phyloP scores from a whole-genome alignment of 805 yeast species.

The Babjeviella inositovora region DNA sequence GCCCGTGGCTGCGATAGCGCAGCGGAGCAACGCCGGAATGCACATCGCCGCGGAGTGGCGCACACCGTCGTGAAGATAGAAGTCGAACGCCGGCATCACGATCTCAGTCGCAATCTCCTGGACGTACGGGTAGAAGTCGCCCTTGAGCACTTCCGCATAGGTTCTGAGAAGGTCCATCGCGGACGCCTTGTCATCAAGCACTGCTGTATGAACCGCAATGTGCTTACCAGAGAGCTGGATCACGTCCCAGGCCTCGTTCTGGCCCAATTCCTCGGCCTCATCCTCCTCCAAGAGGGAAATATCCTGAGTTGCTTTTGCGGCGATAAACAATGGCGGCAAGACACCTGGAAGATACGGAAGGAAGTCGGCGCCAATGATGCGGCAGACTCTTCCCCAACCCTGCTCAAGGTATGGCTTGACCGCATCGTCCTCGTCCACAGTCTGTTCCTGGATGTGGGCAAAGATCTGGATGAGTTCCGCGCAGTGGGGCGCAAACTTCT shows the following conservation, averaged over 20 bases:
- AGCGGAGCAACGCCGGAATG: conserved; percentile 59
- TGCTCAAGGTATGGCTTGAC: conserved; percentile 76
- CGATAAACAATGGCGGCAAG: conserved; percentile 72
- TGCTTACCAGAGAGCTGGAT: conserved; percentile 83
- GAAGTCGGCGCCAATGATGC: conserved; percentile 73
- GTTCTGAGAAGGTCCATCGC: conserved; percentile 81
- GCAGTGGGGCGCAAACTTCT: conserved; percentile 65
- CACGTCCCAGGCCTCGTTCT: conserved; percentile 91
- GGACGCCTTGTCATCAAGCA: conserved; percentile 84
- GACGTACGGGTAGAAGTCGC: conserved; percentile 71
- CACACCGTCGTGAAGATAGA: conserved; percentile 88
- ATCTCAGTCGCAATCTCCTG: conserved; percentile 63
- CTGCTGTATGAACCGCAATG: conserved; percentile 86
- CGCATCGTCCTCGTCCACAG: conserved; percentile 62
- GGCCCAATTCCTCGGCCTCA: conserved; percentile 65
- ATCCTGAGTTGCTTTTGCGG: conserved; percentile 85
- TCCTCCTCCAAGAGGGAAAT: conserved; percentile 80
- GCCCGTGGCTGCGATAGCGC: conserved; percentile 39
- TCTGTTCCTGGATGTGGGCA: conserved; percentile 50
- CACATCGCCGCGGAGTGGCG: conserved; percentile 81
- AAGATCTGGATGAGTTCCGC: conserved; percentile 59
- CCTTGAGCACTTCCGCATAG: conserved; percentile 75
- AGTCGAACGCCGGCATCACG: conserved; percentile 78
- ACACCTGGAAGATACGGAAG: conserved; percentile 72
- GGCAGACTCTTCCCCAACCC: conserved; percentile 92